A percentile compares a stretch with the other conserved stretches of the same genome.
These are phyloP conservation scores for Tetrastigma voinierianum DNA, from an alignment of 164 flowering plant species.

Conservation along the genomic window DNA sequence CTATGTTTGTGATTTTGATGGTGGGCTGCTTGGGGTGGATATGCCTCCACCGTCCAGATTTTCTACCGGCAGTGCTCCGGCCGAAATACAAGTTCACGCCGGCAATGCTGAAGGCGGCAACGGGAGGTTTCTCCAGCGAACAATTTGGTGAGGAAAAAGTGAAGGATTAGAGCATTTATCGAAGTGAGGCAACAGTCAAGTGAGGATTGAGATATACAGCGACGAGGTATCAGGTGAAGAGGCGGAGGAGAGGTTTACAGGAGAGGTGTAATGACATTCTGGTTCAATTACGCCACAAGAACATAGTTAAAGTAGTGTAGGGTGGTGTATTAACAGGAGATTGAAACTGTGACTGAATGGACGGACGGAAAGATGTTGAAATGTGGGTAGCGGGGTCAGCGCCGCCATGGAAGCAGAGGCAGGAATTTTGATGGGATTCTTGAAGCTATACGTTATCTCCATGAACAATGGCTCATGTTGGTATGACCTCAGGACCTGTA, in stretches of 20 bases:
- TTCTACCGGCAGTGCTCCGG: constrained; percentile 23
- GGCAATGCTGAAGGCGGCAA: constrained; percentile 48
- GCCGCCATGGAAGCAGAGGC: constrained; percentile 56
- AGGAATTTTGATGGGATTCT: constrained; percentile 38
- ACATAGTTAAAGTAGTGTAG: constrained; percentile 49
- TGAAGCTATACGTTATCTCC: constrained; percentile 45
- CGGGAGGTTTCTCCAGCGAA: constrained; percentile 35
- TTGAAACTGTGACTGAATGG: constrained; percentile 50
- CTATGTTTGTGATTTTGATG: constrained; percentile 23
- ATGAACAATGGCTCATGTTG: constrained; percentile 53
- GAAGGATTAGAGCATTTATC: constrained; percentile 43
- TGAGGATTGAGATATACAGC: constrained; percentile 44
- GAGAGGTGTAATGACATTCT: constrained; percentile 42
- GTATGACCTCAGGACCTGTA: constrained; percentile 44
- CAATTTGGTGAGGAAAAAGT: constrained; percentile 38
- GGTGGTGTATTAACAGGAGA: constrained; percentile 46
- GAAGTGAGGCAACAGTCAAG: constrained; percentile 40
- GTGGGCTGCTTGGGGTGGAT: constrained; percentile 34
- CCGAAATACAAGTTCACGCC: constrained; percentile 34
- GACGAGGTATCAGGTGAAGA: constrained; percentile 30
- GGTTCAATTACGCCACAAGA: constrained; percentile 46
- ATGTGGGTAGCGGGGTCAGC: constrained; percentile 39
- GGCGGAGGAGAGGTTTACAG: constrained; percentile 32
- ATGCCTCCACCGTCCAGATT: constrained; percentile 48
- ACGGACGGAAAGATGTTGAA: constrained; percentile 32